Evolutionary conservation across 306 rosid genomes (phyloP).

Genomic region (Rubus parviflorus): DNA sequence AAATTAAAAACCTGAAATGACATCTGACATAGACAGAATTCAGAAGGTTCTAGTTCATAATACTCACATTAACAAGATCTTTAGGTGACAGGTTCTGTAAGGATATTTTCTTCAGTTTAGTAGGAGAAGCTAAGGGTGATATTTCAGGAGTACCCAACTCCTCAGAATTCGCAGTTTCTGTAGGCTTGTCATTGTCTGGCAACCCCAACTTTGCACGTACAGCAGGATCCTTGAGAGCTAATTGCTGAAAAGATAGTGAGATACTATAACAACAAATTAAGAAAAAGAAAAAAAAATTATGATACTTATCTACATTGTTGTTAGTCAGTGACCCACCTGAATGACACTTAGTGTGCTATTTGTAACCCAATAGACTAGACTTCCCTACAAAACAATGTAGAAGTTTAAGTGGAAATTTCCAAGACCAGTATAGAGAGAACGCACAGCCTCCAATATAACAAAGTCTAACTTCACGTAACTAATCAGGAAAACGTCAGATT

Average conservation of each 20-base stretch:
- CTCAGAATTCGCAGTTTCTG: conserved; percentile 27
- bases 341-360: conserved; percentile 61
- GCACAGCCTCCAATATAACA: conserved; percentile 13
- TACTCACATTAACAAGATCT: conserved; percentile 70
- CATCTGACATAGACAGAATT: conserved; percentile 1
- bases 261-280: neutral
- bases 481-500: conserved; percentile 25
- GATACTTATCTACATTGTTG: neutral
- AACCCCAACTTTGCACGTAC: conserved; percentile 69
- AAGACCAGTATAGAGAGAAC: conserved; percentile 7
- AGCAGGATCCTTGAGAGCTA: conserved; percentile 60
- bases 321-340: conserved; percentile 54
- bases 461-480: conserved; percentile 18
- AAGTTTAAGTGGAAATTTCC: neutral
- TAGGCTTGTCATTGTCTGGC: conserved; percentile 36
- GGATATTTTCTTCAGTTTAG: conserved; percentile 47
- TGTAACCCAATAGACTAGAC: conserved; percentile 84
- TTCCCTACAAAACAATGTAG: conserved; percentile 63
- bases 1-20: neutral
- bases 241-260: conserved; percentile 58
- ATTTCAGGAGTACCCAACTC: conserved; percentile 36
- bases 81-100: conserved; percentile 58
- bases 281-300: neutral
- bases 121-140: conserved; percentile 44
- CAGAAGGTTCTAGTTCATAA: conserved; percentile 26